These are phyloP conservation scores for Pichia paraexigua DNA, from an alignment of 805 yeast species.

Conservation along the genomic window DNA sequence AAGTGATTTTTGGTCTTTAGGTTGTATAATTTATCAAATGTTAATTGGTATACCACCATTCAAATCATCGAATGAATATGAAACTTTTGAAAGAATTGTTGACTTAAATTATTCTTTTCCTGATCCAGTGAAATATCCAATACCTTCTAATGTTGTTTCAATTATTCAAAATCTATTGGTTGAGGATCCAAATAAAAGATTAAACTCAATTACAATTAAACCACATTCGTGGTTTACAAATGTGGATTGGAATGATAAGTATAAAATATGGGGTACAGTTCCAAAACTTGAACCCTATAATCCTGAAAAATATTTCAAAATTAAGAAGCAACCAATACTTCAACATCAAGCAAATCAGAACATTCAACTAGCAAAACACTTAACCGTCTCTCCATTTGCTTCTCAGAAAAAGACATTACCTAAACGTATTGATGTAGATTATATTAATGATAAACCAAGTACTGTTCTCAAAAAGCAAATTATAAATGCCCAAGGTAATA, in stretches of 20 bases:
- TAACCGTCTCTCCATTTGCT: neutral
- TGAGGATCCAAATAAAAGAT: conserved; percentile 63
- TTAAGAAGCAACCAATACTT: conserved; percentile 16
- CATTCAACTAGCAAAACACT: neutral
- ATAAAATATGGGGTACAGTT: conserved; percentile 61
- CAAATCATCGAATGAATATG: conserved; percentile 76
- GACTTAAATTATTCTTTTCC: conserved; percentile 68
- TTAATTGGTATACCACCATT: conserved; percentile 84
- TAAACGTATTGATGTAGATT: conserved; percentile 1
- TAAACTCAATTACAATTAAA: conserved; percentile 49
- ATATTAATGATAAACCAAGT: conserved; percentile 6
- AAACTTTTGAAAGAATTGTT: conserved; percentile 84
- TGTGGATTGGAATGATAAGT: conserved; percentile 59
- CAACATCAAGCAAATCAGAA: conserved; percentile 20
- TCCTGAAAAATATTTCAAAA: conserved; percentile 24
- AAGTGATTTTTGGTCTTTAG: conserved; percentile 90
- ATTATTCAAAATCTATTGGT: conserved; percentile 60
- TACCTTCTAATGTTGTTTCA: conserved; percentile 56
- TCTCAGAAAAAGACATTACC: neutral
- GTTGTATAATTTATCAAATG: conserved; percentile 80
- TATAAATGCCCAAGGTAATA: conserved; percentile 25
- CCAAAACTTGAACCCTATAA: conserved; percentile 69
- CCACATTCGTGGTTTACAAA: conserved; percentile 63
- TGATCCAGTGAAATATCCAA: conserved; percentile 43
- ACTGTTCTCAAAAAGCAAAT: conserved; percentile 23